phyloP scores from a whole-genome alignment of 1,284 basidiomycete genomes.

The Cryptococcus jaspeensis region DNA sequence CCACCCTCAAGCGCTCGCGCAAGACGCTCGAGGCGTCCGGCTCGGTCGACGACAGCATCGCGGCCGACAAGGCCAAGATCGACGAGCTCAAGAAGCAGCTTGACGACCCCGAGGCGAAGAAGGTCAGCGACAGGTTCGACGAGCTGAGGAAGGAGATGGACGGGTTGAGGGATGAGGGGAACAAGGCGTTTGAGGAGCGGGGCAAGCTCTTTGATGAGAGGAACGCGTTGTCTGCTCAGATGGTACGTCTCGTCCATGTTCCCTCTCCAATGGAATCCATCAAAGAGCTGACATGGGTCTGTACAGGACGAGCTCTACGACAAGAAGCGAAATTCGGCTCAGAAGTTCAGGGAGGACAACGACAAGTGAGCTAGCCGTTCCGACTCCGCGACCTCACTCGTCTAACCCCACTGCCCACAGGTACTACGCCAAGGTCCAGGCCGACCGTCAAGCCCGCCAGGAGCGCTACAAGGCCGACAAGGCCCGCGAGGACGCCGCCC shows the following conservation, averaged over 20 bases:
- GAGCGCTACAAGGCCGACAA: conserved; percentile 79
- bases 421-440: conserved; percentile 75
- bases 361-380: conserved; percentile 56
- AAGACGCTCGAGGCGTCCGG: conserved; percentile 77
- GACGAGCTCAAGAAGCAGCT: conserved; percentile 83
- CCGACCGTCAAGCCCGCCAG: conserved; percentile 71
- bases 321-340: conserved; percentile 72
- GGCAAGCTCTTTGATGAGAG: conserved; percentile 87
- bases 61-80: conserved; percentile 69
- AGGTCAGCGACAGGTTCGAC: conserved; percentile 77
- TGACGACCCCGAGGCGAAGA: conserved; percentile 88
- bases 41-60: conserved; percentile 79
- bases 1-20: conserved; percentile 65
- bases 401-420: conserved; percentile 17
- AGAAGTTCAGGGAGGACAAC: conserved; percentile 73
- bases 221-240: conserved; percentile 66
- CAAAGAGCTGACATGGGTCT: background rate
- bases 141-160: conserved; percentile 83
- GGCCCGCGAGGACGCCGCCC: conserved; percentile 75
- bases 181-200: conserved; percentile 79
- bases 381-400: background rate
- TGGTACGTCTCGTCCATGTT: conserved; percentile 47
- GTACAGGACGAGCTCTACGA: conserved; percentile 65
- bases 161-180: conserved; percentile 77
- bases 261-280: background rate